Evolutionary conservation across 2,329 filamentous ascomycete genomes (phyloP), one percentile per base, ranked within the genome.

Genomic region (Furcasterigmium sp.): DNA sequence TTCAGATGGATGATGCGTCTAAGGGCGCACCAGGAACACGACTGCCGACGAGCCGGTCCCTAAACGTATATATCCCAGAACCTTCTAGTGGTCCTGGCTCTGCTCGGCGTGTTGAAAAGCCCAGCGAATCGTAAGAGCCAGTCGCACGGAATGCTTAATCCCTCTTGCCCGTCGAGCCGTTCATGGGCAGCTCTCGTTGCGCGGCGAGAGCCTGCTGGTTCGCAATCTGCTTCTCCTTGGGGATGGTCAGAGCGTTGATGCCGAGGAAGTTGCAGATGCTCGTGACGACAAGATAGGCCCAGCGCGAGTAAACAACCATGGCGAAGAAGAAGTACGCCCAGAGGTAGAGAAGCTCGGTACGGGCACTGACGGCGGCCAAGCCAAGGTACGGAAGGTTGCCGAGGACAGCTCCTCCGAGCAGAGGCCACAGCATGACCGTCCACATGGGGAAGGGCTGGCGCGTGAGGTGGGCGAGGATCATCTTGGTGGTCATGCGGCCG

Each of bases 401-500:
- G 32, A 97, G 68, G 2, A 91, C 57, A 7, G 90, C 91, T 42
- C 93, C 93, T 40, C 87, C 86, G 38, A 96, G 76, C 30, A 98
- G 81, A 8, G 93, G 93, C 26, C 79, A 81, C 29, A 97, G 75
- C 78, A 97, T 87, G 39, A 93, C 78, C 10, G 93, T 97, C 90
- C 91, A 97, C 75, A 87, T 94, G 2, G 93, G 93, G 67, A 97
- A 98, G 4, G 91, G 87, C 63, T 97, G 93, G 50, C 82, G 82
- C 2, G 93, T 93, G 41, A 98, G 74, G 64, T 98, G 93, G 3
- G 93, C 91, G 15, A 98, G 82, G 59, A 98, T 98, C 65, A 97
- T 97, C 73, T 97, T 98, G 30, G 93, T 98, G 0, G 93, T 97
- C 84, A 98, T 90, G 53, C 93, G 85, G 28, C 93, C 93, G 63